Evolutionary conservation across 192 early-diverging fungal species (phyloP), one percentile per base, ranked within the genome.

Genomic region (Polychytrium aggregatum): DNA sequence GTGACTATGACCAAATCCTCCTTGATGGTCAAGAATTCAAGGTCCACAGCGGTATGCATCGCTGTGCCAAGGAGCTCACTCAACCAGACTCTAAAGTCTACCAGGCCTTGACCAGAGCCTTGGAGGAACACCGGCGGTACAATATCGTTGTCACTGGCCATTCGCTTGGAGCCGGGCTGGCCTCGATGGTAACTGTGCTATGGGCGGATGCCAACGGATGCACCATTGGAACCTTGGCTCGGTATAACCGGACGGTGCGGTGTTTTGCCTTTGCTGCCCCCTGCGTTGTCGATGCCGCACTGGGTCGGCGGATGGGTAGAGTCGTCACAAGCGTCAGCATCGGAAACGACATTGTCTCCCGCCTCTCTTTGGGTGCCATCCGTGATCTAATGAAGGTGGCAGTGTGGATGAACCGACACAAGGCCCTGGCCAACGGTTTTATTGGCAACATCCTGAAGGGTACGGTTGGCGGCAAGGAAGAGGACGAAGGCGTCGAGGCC

Each of bases 211-310:
- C 46, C 41, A 26, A 48, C 34, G 49, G 68, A 52, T 48, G 65
- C 40, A 13, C 57, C 60, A 46, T 49, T n/a, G n/a, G n/a, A n/a
- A n/a, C n/a, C n/a, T n/a, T n/a, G n/a, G n/a, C n/a, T n/a, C n/a
- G n/a, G n/a, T n/a, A n/a, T n/a, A n/a, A 70, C 33, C 76, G 89
- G 14, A 75, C 81, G 18, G 79, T 95, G 48, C 86, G 87, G 48
- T 87, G 86, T 49, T 90, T 83, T 45, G 78, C 83, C 20, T 95
- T 80, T 53, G 91, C 87, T 18, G 71, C 80, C n/a, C 89, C 91
- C 0, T 82, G 82, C 47, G 77, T 82, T 21, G 81, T 84, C 45
- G 76, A 81, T 24, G 52, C 78, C 0, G 66, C 74, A 10, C 71
- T 92, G 18, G 74, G 79, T 18, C 58, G 63, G 34, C 75, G 82